These are phyloP conservation scores for Colletotrichum navitas DNA, from an alignment of 2,329 filamentous ascomycete species.

Conservation along the genomic window DNA sequence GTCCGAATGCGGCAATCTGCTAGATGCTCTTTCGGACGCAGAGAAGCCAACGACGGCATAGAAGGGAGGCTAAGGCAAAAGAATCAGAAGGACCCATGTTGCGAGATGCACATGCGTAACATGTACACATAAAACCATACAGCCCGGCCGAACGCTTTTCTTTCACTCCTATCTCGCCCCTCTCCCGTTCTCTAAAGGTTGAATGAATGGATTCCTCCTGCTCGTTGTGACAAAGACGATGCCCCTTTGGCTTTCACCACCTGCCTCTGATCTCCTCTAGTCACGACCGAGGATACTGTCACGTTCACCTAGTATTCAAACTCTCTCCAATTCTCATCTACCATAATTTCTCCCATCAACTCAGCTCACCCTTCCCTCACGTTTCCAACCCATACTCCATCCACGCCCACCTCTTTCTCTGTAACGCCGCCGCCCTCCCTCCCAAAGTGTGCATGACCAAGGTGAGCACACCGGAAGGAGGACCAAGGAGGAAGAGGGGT, in stretches of 20 bases:
- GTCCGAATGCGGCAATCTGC: slow-evolving; percentile 43
- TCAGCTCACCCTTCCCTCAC: background rate
- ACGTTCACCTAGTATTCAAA: background rate
- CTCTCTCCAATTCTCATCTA: slow-evolving; percentile 17
- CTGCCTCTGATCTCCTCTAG: slow-evolving; percentile 15
- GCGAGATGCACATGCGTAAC: slow-evolving; percentile 37
- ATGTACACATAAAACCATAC: slow-evolving; percentile 42
- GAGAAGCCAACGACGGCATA: slow-evolving; percentile 42
- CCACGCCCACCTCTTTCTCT: slow-evolving; percentile 2
- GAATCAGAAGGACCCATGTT: slow-evolving; percentile 24
- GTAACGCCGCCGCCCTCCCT: slow-evolving; percentile 3
- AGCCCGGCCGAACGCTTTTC: slow-evolving; percentile 38
- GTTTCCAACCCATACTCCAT: background rate
- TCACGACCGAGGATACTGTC: slow-evolving; percentile 18
- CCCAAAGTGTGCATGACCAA: background rate
- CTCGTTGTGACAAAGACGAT: slow-evolving; percentile 31
- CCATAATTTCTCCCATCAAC: background rate
- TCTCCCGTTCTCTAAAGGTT: slow-evolving; percentile 15
- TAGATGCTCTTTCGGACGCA: slow-evolving; percentile 43
- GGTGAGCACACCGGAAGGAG: background rate
- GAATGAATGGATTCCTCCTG: slow-evolving; percentile 30
- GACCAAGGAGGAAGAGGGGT: background rate
- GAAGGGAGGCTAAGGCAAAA: slow-evolving; percentile 33
- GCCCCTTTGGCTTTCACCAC: slow-evolving; percentile 28
- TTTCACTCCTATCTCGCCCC: slow-evolving; percentile 35